Evolutionary conservation across 2,329 filamentous ascomycete genomes (phyloP).

Genomic region (Ceratocystis destructans): DNA sequence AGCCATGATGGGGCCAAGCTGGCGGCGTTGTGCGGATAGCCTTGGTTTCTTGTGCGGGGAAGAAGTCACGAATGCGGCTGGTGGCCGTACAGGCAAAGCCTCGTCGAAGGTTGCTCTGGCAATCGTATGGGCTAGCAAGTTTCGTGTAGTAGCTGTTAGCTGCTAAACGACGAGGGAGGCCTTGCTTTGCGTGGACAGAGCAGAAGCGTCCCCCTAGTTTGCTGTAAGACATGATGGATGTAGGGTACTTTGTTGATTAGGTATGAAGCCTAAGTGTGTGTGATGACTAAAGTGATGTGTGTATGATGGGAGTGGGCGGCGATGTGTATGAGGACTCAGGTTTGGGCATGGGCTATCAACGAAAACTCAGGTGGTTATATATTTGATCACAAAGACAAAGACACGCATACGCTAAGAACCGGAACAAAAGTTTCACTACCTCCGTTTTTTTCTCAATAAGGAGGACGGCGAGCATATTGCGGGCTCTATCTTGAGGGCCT

Average conservation of each 20-base stretch:
- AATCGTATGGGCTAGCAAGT: not conserved
- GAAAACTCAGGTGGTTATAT: not conserved
- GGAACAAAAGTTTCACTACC: not conserved
- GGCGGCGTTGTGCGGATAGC: constrained; percentile 49
- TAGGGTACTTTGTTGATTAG: not conserved
- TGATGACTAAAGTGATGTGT: not conserved
- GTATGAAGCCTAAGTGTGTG: not conserved
- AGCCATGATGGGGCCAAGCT: constrained; percentile 59
- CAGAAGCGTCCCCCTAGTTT: constrained; percentile 9
- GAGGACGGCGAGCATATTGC: not conserved
- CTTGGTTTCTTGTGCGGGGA: constrained; percentile 46
- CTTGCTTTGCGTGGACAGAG: constrained; percentile 5
- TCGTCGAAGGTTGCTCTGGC: constrained; percentile 22
- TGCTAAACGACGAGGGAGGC: constrained; percentile 6
- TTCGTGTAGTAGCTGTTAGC: not conserved
- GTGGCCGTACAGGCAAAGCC: constrained; percentile 38
- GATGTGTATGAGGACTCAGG: not conserved
- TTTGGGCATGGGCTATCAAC: too few species aligned
- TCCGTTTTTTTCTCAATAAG: not conserved
- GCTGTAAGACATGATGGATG: not conserved
- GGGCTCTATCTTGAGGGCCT: not conserved
- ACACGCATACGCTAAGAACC: not conserved
- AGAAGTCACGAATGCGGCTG: constrained; percentile 42
- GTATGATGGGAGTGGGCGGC: not conserved
- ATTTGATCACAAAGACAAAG: not conserved